Evolutionary conservation across 1,284 basidiomycete species (phyloP), one percentile per base, ranked within the genome.

Genomic region (Puccinia novopanici): DNA sequence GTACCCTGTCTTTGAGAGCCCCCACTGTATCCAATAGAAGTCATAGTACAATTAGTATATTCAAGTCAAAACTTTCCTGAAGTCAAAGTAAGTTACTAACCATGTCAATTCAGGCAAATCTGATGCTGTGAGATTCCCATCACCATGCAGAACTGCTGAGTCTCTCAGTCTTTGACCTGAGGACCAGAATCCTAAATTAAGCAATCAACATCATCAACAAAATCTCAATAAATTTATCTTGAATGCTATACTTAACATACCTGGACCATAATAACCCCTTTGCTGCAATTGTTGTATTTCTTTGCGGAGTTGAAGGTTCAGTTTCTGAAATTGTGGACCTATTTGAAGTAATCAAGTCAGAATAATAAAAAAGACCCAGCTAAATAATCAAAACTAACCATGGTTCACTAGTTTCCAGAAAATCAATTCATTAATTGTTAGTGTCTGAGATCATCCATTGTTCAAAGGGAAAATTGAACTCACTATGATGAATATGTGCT

Each of bases 401-500:
- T 75, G 73, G 34, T 75, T 75, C 73, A 75, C 73, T 75, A 27
- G 3, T 10, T n/a, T 13, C 0, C 5, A 59, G 13, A 30, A 22
- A 13, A 55, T 52, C 24, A 55, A 22, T 48, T n/a, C 15, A 22
- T 13, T 48, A 30, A 52, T 45, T 50, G n/a, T 34, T 3, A 59
- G 27, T 34, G 34, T 34, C 4, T 17, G 52, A 15, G 12, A 40
- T n/a, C 19, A 55, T 74, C 5, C 22, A 74, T 45, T 74, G 1
- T 30, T 30, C 27, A 40, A 59, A 55, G 17, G 45, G 24, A 45
- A n/a, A 22, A 22, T 40, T 30, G 1, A 45, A 30, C 74, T 75
- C 17, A 75, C 74, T 75, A 45, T 75, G 74, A 54, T 75, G 74
- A 45, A 75, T 75, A 34, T 75, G 74, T n/a, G 74, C 74, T n/a